Conservation (phyloP, 176 grass and related monocot species). For the Pharus latifolius region DNA sequence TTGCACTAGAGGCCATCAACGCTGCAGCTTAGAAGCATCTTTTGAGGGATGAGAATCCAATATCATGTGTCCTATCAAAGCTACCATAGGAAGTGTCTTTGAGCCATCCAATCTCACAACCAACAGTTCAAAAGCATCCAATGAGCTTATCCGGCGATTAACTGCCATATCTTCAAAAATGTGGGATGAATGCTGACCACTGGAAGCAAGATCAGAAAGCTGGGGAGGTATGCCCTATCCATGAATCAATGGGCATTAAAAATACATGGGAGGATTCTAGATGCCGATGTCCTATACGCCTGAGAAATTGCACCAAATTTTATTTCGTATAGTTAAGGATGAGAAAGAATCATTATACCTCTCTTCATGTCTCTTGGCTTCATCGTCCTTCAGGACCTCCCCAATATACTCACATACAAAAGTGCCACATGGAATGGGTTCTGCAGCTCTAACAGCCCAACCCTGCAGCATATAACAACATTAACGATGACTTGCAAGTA, state of each 20-base stretch:
- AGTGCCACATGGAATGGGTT: constrained; percentile 68
- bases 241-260: neutral
- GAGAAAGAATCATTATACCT: constrained; percentile 44
- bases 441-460: constrained; percentile 86
- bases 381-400: constrained; percentile 57
- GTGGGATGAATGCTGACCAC: neutral
- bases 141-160: neutral
- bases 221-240: neutral
- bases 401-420: constrained; percentile 96
- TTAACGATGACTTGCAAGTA: constrained; percentile 9
- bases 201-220: neutral
- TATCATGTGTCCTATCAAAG: neutral
- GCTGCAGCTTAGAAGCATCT: no score
- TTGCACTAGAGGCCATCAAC: neutral
- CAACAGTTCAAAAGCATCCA: neutral
- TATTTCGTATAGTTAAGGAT: neutral
- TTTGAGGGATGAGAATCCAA: neutral
- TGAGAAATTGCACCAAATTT: neutral
- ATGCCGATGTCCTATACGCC: neutral
- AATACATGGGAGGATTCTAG: neutral
- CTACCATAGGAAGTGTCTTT: neutral
- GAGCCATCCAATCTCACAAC: neutral
- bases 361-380: constrained; percentile 29
- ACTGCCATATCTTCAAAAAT: neutral
- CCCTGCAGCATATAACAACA: constrained; percentile 48